Evolutionary conservation across 2,329 filamentous ascomycete genomes (phyloP).

Genomic region (Juglanconis juglandina): DNA sequence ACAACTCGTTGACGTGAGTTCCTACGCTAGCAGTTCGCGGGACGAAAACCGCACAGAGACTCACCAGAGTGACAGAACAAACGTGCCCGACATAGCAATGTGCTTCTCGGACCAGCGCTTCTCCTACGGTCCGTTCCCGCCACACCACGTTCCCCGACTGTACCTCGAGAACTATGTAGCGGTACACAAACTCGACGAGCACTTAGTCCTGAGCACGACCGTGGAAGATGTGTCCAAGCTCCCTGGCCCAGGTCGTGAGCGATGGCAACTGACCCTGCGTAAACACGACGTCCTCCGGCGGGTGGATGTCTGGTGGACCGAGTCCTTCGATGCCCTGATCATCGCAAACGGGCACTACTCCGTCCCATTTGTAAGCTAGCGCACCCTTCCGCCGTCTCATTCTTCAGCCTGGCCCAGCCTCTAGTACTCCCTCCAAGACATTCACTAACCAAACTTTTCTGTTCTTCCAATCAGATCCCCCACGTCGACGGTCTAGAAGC

Average conservation of each 20-base stretch:
- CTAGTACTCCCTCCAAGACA: too few species aligned
- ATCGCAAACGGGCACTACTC: conserved; percentile 44
- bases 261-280: conserved; percentile 47
- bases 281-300: conserved; percentile 40
- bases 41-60: not conserved
- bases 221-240: conserved; percentile 45
- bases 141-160: conserved; percentile 51
- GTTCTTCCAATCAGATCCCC: conserved; percentile 35
- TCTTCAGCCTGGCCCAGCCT: not conserved
- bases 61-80: conserved; percentile 37
- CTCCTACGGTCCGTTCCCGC: conserved; percentile 53
- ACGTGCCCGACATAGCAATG: conserved; percentile 56
- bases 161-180: conserved; percentile 57
- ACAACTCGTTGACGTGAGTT: conserved; percentile 47
- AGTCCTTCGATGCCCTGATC: conserved; percentile 44
- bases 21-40: not conserved
- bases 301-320: conserved; percentile 53
- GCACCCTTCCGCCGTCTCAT: not conserved
- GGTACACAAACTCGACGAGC: conserved; percentile 41
- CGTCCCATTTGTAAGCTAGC: conserved; percentile 39
- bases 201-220: conserved; percentile 48
- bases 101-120: conserved; percentile 51
- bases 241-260: conserved; percentile 17
- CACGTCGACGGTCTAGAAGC: conserved; percentile 40
- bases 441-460: too few species aligned